Base-by-base conservation (phyloP, 2,329 filamentous ascomycete genomes). In the Phaeosphaeriaceae sp. region DNA sequence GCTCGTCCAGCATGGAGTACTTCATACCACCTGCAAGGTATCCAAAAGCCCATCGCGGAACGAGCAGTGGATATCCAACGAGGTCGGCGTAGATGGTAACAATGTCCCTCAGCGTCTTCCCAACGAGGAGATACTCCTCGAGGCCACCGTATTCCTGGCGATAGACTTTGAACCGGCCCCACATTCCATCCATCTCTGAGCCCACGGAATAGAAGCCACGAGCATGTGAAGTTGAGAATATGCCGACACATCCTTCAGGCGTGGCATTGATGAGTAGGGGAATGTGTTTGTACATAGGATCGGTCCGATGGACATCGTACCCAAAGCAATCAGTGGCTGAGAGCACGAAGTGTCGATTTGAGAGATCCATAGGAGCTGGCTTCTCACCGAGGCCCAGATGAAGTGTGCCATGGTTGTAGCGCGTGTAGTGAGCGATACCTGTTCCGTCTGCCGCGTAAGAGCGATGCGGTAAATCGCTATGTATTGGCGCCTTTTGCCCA, bases 201-300 rank as follows among this genome's bases (percentile, higher is more conserved):
- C 89, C 90, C 7, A 92, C 81, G 9, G 85, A 85, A 79, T 88
- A 91, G 17, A 83, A 83, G 0, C 88, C 89, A 51, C 89, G 79
- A 0, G 84, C 81, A 68, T 91, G 87, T 2, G 85, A 86, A 0
- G 88, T 89, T 0, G 89, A 91, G 72, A 92, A 90, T 19, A 88
- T 83, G 0, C 83, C 89, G 0, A 91, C 83, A 51, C 86, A 89
- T 0, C 88, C 89, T 2, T 84, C 69, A 0, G 87, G 84, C 0
- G 86, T 88, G 0, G 85, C 86, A 54, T 90, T 90, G 75, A 92
- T 88, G 25, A 92, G 79, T 0, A 92, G 81, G 0, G 90, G 90
- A 41, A 91, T 90, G 67, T 91, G 88, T 76, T 92, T 92, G 79
- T 92, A 92, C 53, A 91, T 80, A 0, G 89, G 89, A 71, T 92